Evolutionary conservation across 2,329 filamentous ascomycete species (phyloP).

Genomic region (Ceratocystiopsis sp.): DNA sequence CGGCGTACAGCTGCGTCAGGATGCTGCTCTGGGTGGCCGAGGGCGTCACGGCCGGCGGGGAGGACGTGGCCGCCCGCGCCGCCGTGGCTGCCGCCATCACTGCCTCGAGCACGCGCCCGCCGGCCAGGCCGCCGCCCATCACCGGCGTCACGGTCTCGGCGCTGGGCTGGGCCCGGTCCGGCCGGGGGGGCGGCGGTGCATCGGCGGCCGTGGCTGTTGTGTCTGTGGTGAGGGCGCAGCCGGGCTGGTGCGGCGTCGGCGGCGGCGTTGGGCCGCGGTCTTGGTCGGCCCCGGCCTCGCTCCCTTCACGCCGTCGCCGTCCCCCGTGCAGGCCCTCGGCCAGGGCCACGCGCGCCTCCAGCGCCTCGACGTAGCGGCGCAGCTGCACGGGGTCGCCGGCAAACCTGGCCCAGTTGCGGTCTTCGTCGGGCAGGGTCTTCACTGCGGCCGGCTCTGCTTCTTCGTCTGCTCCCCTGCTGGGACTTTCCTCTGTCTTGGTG

Average conservation of each 20-base stretch:
- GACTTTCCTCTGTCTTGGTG: no score
- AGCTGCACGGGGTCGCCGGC: slow-evolving; percentile 10
- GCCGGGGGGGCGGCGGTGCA: no score
- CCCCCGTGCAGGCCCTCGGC: slow-evolving; percentile 2
- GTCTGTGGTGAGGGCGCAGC: background rate
- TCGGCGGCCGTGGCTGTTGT: background rate
- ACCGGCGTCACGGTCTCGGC: no score
- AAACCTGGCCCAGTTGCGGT: slow-evolving; percentile 12
- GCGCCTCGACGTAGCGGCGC: slow-evolving; percentile 12
- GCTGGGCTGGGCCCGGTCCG: no score
- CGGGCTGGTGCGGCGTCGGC: background rate
- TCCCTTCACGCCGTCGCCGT: background rate
- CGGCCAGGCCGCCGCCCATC: no score
- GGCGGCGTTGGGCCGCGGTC: no score
- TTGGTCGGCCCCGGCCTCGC: background rate
- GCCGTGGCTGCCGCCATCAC: background rate
- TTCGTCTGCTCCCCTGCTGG: no score
- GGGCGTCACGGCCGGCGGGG: background rate
- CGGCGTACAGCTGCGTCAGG: slow-evolving; percentile 9
- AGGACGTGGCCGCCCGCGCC: background rate
- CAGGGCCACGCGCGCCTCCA: slow-evolving; percentile 10
- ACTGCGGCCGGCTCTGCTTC: slow-evolving; percentile 7
- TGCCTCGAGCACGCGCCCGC: no score
- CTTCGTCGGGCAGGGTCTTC: slow-evolving; percentile 3
- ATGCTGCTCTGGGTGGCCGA: slow-evolving; percentile 12